Evolutionary conservation across 2,329 filamentous ascomycete genomes (phyloP).

Genomic region (Pyrenophora teres): DNA sequence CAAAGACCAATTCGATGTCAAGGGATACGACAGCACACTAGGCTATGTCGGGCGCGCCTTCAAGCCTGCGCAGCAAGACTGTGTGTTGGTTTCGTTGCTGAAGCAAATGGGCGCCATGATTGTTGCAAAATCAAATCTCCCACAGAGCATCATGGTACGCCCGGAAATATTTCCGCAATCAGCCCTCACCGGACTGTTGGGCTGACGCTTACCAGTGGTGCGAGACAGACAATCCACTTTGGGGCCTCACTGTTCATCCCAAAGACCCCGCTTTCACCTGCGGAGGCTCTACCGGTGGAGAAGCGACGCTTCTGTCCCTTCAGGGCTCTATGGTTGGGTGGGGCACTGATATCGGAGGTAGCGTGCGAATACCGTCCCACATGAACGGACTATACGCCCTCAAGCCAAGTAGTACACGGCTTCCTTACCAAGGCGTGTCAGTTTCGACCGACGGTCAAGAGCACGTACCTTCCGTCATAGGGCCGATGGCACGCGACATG

Average conservation of each 20-base stretch:
- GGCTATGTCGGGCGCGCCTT: constrained; percentile 68
- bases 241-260: constrained; percentile 63
- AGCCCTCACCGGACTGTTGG: background rate
- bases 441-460: constrained; percentile 68
- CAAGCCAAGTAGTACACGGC: constrained; percentile 58
- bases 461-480: constrained; percentile 66
- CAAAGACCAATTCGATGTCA: constrained; percentile 57
- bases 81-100: constrained; percentile 61
- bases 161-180: background rate
- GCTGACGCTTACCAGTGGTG: constrained; percentile 54
- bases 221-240: constrained; percentile 66
- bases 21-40: constrained; percentile 56
- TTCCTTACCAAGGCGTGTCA: constrained; percentile 63
- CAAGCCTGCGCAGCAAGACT: constrained; percentile 56
- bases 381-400: constrained; percentile 64
- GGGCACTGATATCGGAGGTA: constrained; percentile 63
- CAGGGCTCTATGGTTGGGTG: constrained; percentile 61
- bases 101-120: constrained; percentile 57
- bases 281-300: constrained; percentile 65
- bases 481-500: constrained; percentile 61
- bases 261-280: constrained; percentile 59
- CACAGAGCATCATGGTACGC: constrained; percentile 60
- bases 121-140: constrained; percentile 58
- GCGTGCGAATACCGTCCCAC: constrained; percentile 62
- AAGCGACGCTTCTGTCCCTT: constrained; percentile 61